Base-by-base conservation (phyloP, 2,329 filamentous ascomycete species). In the Neoarthrinium moseri region DNA sequence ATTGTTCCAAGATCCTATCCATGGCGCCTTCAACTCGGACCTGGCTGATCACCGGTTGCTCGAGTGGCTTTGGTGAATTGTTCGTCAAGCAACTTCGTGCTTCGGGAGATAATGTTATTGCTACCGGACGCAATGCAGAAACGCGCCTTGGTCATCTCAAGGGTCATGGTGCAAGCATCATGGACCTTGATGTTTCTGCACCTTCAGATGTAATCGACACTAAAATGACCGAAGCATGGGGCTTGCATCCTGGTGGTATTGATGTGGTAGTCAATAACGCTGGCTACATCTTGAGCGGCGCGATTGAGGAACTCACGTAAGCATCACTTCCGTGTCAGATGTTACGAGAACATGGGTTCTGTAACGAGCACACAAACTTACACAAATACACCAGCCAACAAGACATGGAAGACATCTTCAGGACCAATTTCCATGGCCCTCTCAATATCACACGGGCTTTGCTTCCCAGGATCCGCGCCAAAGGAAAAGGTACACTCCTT, bases 21-120 rank as follows among this genome's bases (percentile, higher is more conserved):
- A 54, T 54, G 48, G 5, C 21, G 3, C 12, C 15, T 24, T 11
- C 24, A 44, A 66, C 62, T 2, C 70, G 64, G 45, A 66, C 62
- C 2, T 70, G 65, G 66, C 32, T 74, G 13, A 66, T 74, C 30
- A 73, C 71, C 1, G 70, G 69, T 36, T 70, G 67, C 52, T 71
- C 69, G 7, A 71, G 65, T 39, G 70, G 69, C 17, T 72, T 73
- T 29, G 71, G 70, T 12, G 58, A 65, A 29, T 39, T 56, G 4
- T 56, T 72, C 15, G 66, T 67, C 5, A 59, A 62, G 13, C 61
- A 68, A 39, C 61, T 73, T 27, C 54, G 65, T 8, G 57, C 62
- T 17, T 52, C 55, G 2, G 70, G 68, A 0, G 67, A 73, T 35
- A 63, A 67, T 13, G 65, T 71, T 13, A 66, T 73, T 42, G 69